Conservation (phyloP, 805 yeast species). For the Saccharomycopsis malanga region DNA sequence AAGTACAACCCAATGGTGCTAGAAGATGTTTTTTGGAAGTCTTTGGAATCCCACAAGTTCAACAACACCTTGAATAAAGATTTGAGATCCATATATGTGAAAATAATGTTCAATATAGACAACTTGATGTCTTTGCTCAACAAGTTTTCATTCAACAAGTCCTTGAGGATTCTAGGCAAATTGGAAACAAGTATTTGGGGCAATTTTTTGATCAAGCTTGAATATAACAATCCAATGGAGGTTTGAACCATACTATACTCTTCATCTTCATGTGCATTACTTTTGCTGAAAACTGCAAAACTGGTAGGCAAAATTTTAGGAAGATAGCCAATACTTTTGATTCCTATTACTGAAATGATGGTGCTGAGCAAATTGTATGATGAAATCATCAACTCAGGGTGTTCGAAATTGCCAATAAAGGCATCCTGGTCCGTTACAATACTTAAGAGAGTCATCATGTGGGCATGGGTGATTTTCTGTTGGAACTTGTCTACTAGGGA, state of each 20-base stretch:
- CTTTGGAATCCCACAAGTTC: slow-evolving; percentile 49
- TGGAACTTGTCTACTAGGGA: slow-evolving; percentile 59
- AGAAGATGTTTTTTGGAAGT: slow-evolving; percentile 36
- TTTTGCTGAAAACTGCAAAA: slow-evolving; percentile 48
- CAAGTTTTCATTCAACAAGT: slow-evolving; percentile 48
- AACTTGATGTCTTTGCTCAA: slow-evolving; percentile 57
- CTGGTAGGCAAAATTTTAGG: slow-evolving; percentile 79
- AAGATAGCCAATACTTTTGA: slow-evolving; percentile 76
- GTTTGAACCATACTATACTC: slow-evolving; percentile 47
- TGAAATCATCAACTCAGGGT: slow-evolving; percentile 62
- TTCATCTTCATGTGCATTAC: slow-evolving; percentile 22
- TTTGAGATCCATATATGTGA: slow-evolving; percentile 60
- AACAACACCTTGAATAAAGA: slow-evolving; percentile 56
- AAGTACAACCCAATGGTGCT: slow-evolving; percentile 56
- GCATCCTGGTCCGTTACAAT: slow-evolving; percentile 31
- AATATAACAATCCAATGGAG: slow-evolving; percentile 61
- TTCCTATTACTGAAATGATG: slow-evolving; percentile 69
- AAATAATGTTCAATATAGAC: slow-evolving; percentile 53
- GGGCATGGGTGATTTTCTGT: slow-evolving; percentile 37
- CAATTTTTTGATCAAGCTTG: slow-evolving; percentile 71
- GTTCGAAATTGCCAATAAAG: slow-evolving; percentile 37
- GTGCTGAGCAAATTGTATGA: slow-evolving; percentile 67
- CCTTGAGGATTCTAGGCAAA: slow-evolving; percentile 51
- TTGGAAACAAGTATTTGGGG: slow-evolving; percentile 78
- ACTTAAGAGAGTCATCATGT: slow-evolving; percentile 43